These are phyloP conservation scores for Rhododendron mucronatum DNA, from an alignment of 148 eudicot species.

Conservation along the genomic window DNA sequence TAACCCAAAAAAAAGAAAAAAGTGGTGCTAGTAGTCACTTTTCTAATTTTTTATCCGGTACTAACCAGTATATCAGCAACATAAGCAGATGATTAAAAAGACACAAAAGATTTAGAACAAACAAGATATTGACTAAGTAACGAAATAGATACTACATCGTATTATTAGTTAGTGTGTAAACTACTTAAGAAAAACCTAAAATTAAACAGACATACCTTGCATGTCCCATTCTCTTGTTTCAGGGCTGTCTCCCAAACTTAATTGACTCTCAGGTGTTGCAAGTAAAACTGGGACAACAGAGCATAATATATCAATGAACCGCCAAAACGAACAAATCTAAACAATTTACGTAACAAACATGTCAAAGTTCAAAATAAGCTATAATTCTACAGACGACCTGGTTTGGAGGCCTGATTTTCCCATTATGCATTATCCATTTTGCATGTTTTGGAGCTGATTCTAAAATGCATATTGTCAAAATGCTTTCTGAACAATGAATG, in stretches of 20 bases:
- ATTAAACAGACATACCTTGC: slow-evolving; percentile 54
- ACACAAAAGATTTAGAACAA: neutral
- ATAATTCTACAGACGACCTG: neutral
- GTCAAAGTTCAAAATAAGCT: neutral
- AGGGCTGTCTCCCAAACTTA: slow-evolving; percentile 45
- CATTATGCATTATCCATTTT: neutral
- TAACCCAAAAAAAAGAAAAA: no score
- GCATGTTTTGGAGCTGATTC: neutral
- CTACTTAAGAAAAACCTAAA: neutral
- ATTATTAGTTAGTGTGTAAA: neutral
- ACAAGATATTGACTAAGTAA: neutral
- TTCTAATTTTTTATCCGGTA: neutral
- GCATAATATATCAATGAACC: neutral
- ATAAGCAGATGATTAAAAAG: neutral
- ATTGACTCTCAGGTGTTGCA: slow-evolving; percentile 60
- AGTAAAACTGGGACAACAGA: slow-evolving; percentile 36
- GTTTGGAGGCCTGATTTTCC: neutral
- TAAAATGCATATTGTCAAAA: neutral
- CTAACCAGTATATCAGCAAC: neutral
- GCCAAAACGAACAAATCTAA: neutral
- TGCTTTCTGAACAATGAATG: neutral
- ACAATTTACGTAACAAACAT: neutral
- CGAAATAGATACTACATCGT: neutral
- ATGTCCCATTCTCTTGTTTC: slow-evolving; percentile 85
- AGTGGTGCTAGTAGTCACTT: neutral